Percentiles rank a stretch among this genome's conserved stretches.
Conservation (phyloP, 495 filamentous ascomycete species). For the Penicillium macrosclerotiorum region DNA sequence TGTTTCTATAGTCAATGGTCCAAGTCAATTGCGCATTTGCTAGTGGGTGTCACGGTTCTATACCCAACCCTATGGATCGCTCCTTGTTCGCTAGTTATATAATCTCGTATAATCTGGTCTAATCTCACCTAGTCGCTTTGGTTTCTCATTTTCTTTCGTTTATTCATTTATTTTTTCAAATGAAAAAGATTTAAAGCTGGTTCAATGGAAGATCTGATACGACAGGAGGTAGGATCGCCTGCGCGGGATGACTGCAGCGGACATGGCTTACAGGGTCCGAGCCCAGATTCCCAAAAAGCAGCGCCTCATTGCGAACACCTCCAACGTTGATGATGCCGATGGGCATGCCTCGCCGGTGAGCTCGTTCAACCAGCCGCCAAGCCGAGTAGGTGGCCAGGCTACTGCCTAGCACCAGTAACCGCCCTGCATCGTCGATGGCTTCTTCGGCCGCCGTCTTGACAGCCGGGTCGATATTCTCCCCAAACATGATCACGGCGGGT, state of each 20-base stretch:
- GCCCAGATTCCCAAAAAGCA: slow-evolving; percentile 55
- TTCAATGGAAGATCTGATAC: slow-evolving; percentile 29
- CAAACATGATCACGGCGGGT: slow-evolving; percentile 93
- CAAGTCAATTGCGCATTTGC: too few species aligned
- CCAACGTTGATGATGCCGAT: slow-evolving; percentile 83
- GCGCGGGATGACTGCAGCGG: slow-evolving; percentile 39
- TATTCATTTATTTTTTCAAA: too few species aligned
- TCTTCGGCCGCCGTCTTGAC: slow-evolving; percentile 77
- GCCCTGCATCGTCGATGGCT: slow-evolving; percentile 70
- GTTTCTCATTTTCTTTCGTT: background rate
- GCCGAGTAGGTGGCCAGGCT: slow-evolving; percentile 93
- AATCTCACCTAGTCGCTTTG: too few species aligned
- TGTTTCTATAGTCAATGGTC: too few species aligned
- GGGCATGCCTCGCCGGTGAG: slow-evolving; percentile 77
- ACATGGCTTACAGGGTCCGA: slow-evolving; percentile 23
- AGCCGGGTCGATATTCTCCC: slow-evolving; percentile 68
- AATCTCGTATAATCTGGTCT: too few species aligned
- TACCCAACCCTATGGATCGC: too few species aligned
- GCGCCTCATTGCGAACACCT: slow-evolving; percentile 75
- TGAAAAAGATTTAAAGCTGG: slow-evolving; percentile 8
- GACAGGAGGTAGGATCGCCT: slow-evolving; percentile 37
- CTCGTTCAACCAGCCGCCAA: slow-evolving; percentile 82
- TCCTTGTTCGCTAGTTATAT: too few species aligned
- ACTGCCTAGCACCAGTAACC: slow-evolving; percentile 78
- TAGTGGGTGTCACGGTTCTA: too few species aligned